These are phyloP conservation scores for Rhizophora mangle DNA, from an alignment of 345 rosid species.

Conservation along the genomic window DNA sequence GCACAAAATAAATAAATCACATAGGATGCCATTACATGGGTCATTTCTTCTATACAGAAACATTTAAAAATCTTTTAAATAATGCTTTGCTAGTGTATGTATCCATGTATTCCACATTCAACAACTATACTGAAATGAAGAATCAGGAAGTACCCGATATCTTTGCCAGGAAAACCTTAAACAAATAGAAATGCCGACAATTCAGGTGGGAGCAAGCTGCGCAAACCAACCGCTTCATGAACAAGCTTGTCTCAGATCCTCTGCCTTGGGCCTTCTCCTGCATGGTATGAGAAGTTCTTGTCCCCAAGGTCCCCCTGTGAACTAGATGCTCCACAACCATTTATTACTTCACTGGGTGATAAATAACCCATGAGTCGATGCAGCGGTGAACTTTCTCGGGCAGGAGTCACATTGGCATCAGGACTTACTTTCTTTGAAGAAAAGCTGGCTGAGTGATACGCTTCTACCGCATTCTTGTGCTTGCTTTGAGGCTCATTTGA, in stretches of 20 bases:
- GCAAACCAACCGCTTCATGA: neutral
- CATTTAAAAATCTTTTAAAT: too few species aligned
- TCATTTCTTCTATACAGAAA: too few species aligned
- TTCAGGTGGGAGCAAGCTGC: neutral
- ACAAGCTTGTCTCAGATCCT: neutral
- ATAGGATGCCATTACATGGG: too few species aligned
- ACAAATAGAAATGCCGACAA: neutral
- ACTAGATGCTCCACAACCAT: conserved; percentile 24
- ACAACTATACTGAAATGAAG: too few species aligned
- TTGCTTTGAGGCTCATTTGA: conserved; percentile 22
- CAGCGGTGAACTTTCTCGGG: conserved; percentile 55
- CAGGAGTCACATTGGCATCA: conserved; percentile 40
- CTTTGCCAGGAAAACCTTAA: neutral
- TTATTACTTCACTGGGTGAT: conserved; percentile 56
- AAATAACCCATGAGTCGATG: conserved; percentile 87
- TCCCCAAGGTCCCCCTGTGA: conserved; percentile 7
- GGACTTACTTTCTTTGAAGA: conserved; percentile 36
- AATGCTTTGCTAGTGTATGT: too few species aligned
- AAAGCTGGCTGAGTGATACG: conserved; percentile 30
- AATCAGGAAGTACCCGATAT: too few species aligned
- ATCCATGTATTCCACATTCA: too few species aligned
- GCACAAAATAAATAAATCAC: too few species aligned
- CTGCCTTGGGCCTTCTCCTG: neutral
- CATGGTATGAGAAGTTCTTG: neutral
- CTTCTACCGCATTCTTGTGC: conserved; percentile 27